Conservation (phyloP, 176 grass and related monocot genomes). For the Ananas comosus region DNA sequence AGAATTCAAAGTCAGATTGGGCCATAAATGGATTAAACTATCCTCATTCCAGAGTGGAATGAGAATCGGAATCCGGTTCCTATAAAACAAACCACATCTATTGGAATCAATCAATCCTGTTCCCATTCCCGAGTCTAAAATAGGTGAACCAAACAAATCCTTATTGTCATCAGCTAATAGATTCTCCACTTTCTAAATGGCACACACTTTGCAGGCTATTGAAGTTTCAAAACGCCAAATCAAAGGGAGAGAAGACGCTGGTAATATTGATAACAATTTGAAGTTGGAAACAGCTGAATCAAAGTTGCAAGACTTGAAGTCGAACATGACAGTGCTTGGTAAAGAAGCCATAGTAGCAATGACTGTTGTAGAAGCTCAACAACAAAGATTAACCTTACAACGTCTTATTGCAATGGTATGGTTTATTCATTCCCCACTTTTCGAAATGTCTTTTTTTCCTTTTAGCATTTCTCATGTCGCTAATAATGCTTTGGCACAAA, state of each 20-base stretch:
- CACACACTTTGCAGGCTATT: conserved; percentile 40
- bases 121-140: no score
- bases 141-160: no score
- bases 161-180: background rate
- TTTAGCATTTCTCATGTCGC: background rate
- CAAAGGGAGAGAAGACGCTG: conserved; percentile 62
- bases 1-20: no score
- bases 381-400: conserved; percentile 86
- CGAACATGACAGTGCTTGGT: conserved; percentile 68
- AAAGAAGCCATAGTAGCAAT: conserved; percentile 88
- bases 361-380: conserved; percentile 80
- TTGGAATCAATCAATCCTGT: no score
- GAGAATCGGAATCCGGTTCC: no score
- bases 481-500: background rate
- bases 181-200: background rate
- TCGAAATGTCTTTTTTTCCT: background rate
- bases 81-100: no score
- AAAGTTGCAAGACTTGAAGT: conserved; percentile 88
- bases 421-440: conserved; percentile 3
- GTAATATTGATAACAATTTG: conserved; percentile 50
- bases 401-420: conserved; percentile 83
- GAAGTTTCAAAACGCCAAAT: conserved; percentile 89
- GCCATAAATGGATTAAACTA: no score
- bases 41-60: no score
- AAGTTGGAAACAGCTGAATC: conserved; percentile 86